Percentiles rank a stretch among this genome's conserved stretches.
These are phyloP conservation scores for Fusarium nematophilum DNA, from an alignment of 2,329 filamentous ascomycete species.

Conservation along the genomic window DNA sequence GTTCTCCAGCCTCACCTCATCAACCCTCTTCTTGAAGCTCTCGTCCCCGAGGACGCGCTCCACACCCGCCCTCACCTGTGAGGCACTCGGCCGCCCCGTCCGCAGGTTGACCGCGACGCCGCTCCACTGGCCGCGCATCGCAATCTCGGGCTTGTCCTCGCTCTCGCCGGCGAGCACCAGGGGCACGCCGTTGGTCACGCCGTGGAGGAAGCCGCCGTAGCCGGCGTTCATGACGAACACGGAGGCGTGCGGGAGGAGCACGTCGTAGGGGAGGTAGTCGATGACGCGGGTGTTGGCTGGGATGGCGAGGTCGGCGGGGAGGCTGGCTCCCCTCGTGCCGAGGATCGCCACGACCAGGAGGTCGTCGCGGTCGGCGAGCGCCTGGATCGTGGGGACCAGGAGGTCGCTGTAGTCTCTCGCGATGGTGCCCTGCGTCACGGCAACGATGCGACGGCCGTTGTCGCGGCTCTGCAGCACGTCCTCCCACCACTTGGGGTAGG, in stretches of 20 bases:
- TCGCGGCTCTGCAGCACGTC: constrained; percentile 48
- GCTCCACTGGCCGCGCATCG: constrained; percentile 54
- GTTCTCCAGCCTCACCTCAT: constrained; percentile 49
- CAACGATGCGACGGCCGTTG: constrained; percentile 55
- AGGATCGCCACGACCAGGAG: constrained; percentile 49
- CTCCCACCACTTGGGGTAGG: constrained; percentile 60
- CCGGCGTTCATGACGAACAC: constrained; percentile 62
- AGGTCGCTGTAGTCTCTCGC: constrained; percentile 54
- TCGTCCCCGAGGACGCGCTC: constrained; percentile 45
- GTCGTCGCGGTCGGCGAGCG: constrained; percentile 55
- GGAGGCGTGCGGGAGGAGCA: constrained; percentile 55
- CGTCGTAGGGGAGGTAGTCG: constrained; percentile 62
- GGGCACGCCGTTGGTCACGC: constrained; percentile 57
- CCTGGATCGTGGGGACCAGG: constrained; percentile 57
- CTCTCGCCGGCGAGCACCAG: constrained; percentile 58
- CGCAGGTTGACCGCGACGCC: constrained; percentile 59
- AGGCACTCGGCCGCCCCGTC: constrained; percentile 47
- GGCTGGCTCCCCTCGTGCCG: constrained; percentile 38
- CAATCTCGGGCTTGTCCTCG: constrained; percentile 57
- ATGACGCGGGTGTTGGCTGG: constrained; percentile 56
- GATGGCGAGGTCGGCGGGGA: constrained; percentile 43
- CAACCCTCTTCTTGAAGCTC: constrained; percentile 46
- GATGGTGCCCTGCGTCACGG: constrained; percentile 61
- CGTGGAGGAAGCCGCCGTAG: constrained; percentile 60
- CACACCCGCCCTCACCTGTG: constrained; percentile 46